phyloP scores from a whole-genome alignment of 768 basidiomycete species.

The Macrolepiota fuliginosa region DNA sequence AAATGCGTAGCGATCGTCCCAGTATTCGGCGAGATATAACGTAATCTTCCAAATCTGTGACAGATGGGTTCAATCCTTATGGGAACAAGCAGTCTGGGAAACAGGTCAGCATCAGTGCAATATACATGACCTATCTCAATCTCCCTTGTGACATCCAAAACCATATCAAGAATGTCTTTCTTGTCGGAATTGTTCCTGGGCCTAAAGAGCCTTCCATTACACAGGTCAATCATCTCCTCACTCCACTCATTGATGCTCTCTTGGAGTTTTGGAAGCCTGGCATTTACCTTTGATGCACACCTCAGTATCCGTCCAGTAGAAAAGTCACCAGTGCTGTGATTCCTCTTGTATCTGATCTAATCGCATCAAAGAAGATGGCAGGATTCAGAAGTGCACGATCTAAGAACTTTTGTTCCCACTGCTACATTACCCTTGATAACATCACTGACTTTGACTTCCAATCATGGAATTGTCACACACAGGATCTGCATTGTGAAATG shows the following conservation, averaged over 20 bases:
- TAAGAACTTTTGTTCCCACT: conserved; percentile 14
- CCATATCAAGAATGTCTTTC: too few relatives aligned
- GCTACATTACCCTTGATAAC: not conserved
- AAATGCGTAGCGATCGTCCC: too few relatives aligned
- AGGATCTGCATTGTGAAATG: not conserved
- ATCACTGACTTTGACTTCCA: conserved; percentile 3
- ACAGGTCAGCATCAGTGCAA: too few relatives aligned
- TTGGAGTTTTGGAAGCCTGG: conserved; percentile 26
- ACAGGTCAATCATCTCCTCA: conserved; percentile 32
- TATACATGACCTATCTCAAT: too few relatives aligned
- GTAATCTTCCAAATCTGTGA: too few relatives aligned
- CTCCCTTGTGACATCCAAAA: too few relatives aligned
- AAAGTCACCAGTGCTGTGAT: conserved; percentile 22
- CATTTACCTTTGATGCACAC: conserved; percentile 20
- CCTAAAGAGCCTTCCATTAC: too few relatives aligned
- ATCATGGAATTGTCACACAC: not conserved
- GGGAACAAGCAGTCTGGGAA: too few relatives aligned
- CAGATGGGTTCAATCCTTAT: too few relatives aligned
- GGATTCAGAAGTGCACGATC: conserved; percentile 18
- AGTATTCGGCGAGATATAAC: too few relatives aligned
- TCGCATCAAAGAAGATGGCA: conserved; percentile 23
- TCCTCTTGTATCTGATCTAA: conserved; percentile 30
- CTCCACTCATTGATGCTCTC: conserved; percentile 32
- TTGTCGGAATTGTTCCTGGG: too few relatives aligned
- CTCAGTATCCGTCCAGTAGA: conserved; percentile 16